Percentiles rank a stretch among this genome's conserved stretches.
These are phyloP conservation scores for Tolypocladium tropicale DNA, from an alignment of 2,329 filamentous ascomycete species.

Conservation along the genomic window DNA sequence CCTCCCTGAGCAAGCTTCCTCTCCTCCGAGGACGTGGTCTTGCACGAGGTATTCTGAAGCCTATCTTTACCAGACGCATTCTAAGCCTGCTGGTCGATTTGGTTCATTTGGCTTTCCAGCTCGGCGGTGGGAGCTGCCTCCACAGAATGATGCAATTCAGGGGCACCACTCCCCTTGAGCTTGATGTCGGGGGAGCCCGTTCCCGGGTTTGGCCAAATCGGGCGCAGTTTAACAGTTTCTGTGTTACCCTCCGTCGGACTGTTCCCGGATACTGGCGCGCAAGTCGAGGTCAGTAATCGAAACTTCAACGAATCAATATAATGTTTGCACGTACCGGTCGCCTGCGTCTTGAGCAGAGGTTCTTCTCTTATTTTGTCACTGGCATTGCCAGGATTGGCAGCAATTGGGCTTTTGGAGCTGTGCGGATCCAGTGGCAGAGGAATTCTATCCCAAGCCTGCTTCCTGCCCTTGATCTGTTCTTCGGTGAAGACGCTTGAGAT, in stretches of 20 bases:
- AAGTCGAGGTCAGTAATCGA: no score
- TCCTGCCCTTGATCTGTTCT: conserved; percentile 19
- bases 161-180: background rate
- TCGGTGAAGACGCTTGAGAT: conserved; percentile 15
- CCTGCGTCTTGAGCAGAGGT: background rate
- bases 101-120: background rate
- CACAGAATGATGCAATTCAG: no score
- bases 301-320: no score
- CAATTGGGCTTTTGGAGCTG: conserved; percentile 1
- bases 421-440: conserved; percentile 19
- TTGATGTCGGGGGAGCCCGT: background rate
- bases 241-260: background rate
- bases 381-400: background rate
- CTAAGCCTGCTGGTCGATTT: background rate
- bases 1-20: background rate
- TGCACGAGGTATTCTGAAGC: background rate
- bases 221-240: background rate
- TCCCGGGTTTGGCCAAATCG: background rate
- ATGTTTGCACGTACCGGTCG: background rate
- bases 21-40: background rate
- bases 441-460: conserved; percentile 22
- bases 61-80: background rate
- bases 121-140: background rate
- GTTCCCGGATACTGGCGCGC: background rate
- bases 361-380: background rate